A percentile compares a stretch with the other conserved stretches of the same genome.
Conservation (phyloP, 2,329 filamentous ascomycete genomes). For the Arthrinium phaeospermum region DNA sequence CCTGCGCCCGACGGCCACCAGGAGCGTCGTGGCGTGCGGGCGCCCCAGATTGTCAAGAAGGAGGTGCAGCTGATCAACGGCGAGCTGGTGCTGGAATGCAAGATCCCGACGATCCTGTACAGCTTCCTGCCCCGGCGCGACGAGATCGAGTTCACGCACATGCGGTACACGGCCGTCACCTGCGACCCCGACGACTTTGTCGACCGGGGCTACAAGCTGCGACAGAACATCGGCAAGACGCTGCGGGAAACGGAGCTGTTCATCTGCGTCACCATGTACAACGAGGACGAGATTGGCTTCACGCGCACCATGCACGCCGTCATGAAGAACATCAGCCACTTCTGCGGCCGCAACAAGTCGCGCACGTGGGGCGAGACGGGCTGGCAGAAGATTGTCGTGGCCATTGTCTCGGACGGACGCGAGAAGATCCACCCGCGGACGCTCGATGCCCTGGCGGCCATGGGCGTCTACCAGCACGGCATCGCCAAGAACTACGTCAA, state of each 20-base stretch:
- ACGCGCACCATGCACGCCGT: conserved; percentile 95
- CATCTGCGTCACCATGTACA: conserved; percentile 98
- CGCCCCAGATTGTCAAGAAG: conserved; percentile 88
- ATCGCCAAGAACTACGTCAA: conserved; percentile 99
- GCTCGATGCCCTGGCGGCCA: conserved; percentile 90
- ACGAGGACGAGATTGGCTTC: conserved; percentile 96
- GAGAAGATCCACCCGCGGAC: conserved; percentile 88
- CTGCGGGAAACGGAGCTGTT: conserved; percentile 92
- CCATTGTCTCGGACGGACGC: conserved; percentile 93
- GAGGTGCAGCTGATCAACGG: conserved; percentile 97
- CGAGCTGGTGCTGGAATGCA: conserved; percentile 96
- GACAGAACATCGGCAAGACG: conserved; percentile 91
- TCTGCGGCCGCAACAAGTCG: conserved; percentile 91
- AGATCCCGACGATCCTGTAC: conserved; percentile 97
- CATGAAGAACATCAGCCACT: conserved; percentile 98
- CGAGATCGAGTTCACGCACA: conserved; percentile 95
- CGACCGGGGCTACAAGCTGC: conserved; percentile 86
- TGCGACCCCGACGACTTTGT: conserved; percentile 92
- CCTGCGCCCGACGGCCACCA: conserved; percentile 88
- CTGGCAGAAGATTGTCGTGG: conserved; percentile 99
- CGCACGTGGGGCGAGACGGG: conserved; percentile 98
- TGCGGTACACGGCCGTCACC: conserved; percentile 93
- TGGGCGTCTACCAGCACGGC: conserved; percentile 97
- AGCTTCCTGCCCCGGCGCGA: conserved; percentile 93
- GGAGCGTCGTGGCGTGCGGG: conserved; percentile 82